Evolutionary conservation across 352 stramenopile species (phyloP), one percentile per base, ranked within the genome.

Genomic region (Globisporangium cylindrosporum): DNA sequence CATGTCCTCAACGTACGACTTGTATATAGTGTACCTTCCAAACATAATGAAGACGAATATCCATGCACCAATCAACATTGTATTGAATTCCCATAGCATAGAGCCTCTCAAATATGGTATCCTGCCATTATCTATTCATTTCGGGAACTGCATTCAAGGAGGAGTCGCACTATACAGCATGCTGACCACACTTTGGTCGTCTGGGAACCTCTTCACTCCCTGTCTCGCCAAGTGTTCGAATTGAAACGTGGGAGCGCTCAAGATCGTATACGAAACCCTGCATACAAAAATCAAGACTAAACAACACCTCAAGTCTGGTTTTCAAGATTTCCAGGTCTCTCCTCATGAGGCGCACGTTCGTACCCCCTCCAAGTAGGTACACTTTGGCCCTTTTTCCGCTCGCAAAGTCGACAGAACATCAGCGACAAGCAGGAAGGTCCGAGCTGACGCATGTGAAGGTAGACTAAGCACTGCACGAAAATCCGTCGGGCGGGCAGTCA

Each of bases 321-420:
- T 49, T 49, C 18, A 18, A 49, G 41, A 49, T 49, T 22, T 49
- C 7, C 38, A 8, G 14, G 32, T 38, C 32, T 38, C 32, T 14
- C 34, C 10, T 41, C 36, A 43, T 14, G 15, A 6, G 15, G 15
- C n/a, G 48, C 22, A 27, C 48, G 48, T 27, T 14, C 48, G 36
- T 43, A 15, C 48, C n/a, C 48, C n/a, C 32, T 38, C 10, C 12
- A 64, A 41, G 58, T 55, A 54, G 59, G 38, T 55, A 41, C 38
- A 64, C 59, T 55, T 53, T 53, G 24, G 5, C 32, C 38, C n/a
- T 10, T 63, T 55, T 55, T 29, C 48, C 46, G 18, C 20, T 29
- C 48, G 8, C 48, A 55, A 49, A 49, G 41, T 49, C 41, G 41
- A 48, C 41, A 48, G 41, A 48, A 48, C 41, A 49, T 49, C 41